Percentiles rank a stretch among this genome's conserved stretches.
phyloP scores from a whole-genome alignment of 202 grass and related monocot species.

The Saccharum hybrid region DNA sequence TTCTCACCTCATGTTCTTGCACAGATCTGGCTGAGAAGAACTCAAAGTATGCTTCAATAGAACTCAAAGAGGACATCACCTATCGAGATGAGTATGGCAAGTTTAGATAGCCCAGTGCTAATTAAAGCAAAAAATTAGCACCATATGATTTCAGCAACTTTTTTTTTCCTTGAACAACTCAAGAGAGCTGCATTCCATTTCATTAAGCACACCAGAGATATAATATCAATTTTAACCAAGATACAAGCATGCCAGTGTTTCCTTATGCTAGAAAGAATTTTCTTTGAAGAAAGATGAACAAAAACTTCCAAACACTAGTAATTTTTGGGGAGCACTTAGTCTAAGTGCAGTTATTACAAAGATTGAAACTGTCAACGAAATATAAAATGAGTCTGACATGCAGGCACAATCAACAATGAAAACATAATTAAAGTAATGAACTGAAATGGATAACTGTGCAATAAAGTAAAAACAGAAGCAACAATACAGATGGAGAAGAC shows the following conservation, averaged over 20 bases:
- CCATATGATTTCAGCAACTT: constrained; percentile 28
- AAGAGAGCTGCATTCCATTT: neutral
- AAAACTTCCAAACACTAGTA: constrained; percentile 19
- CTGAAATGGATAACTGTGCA: constrained; percentile 2
- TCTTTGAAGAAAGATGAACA: constrained; percentile 32
- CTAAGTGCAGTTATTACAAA: constrained; percentile 19
- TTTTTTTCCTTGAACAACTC: neutral
- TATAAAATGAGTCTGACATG: constrained; percentile 5
- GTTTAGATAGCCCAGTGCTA: constrained; percentile 37
- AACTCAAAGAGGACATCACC: constrained; percentile 83
- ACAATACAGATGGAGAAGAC: constrained; percentile 15
- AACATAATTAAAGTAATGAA: constrained; percentile 23
- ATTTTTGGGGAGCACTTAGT: neutral
- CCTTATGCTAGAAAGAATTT: constrained; percentile 43
- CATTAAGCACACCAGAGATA: constrained; percentile 11
- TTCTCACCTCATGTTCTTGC: constrained; percentile 72
- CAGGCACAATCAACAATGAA: constrained; percentile 26
- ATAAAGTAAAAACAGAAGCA: constrained; percentile 39
- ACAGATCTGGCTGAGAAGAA: constrained; percentile 76
- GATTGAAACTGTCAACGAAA: constrained; percentile 14
- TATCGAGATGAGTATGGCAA: constrained; percentile 52
- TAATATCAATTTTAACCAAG: constrained; percentile 31
- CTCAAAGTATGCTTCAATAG: constrained; percentile 83
- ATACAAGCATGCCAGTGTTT: constrained; percentile 35
- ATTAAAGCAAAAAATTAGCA: constrained; percentile 28